Evolutionary conservation across 2,329 filamentous ascomycete genomes (phyloP).

Genomic region (Fusarium multiceps): DNA sequence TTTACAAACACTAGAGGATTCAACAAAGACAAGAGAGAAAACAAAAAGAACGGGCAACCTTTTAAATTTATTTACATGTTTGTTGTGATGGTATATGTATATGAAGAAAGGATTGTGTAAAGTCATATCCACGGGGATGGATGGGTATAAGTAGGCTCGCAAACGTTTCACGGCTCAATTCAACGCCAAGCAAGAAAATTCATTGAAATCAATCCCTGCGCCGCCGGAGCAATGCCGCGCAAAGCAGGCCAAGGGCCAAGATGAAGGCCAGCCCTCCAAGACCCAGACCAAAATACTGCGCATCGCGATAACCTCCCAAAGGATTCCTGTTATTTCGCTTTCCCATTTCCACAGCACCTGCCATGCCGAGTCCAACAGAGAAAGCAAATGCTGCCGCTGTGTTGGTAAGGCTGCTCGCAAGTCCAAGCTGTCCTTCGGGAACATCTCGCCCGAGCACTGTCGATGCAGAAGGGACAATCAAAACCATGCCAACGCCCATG

Average conservation of each 20-base stretch:
- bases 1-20: slow-evolving; percentile 45
- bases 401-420: slow-evolving; percentile 35
- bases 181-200: slow-evolving; percentile 8
- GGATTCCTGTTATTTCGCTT: slow-evolving; percentile 15
- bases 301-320: slow-evolving; percentile 39
- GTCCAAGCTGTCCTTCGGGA: slow-evolving; percentile 41
- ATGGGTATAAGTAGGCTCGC: slow-evolving; percentile 25
- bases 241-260: slow-evolving; percentile 35
- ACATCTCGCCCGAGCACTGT: slow-evolving; percentile 36
- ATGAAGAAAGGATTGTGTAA: background rate
- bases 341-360: slow-evolving; percentile 40
- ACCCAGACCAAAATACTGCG: slow-evolving; percentile 43
- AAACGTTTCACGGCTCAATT: background rate
- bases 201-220: slow-evolving; percentile 20
- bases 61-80: slow-evolving; percentile 26
- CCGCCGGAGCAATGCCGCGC: slow-evolving; percentile 31
- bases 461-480: slow-evolving; percentile 36
- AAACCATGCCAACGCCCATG: slow-evolving; percentile 43
- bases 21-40: slow-evolving; percentile 42
- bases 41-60: slow-evolving; percentile 34
- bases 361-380: slow-evolving; percentile 43
- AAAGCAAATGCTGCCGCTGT: slow-evolving; percentile 35
- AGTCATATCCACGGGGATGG: slow-evolving; percentile 6
- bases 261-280: slow-evolving; percentile 38
- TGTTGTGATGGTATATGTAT: slow-evolving; percentile 7